These are phyloP conservation scores for Nicotiana sylvestris DNA, from an alignment of 257 asterid genomes.

Conservation along the genomic window DNA sequence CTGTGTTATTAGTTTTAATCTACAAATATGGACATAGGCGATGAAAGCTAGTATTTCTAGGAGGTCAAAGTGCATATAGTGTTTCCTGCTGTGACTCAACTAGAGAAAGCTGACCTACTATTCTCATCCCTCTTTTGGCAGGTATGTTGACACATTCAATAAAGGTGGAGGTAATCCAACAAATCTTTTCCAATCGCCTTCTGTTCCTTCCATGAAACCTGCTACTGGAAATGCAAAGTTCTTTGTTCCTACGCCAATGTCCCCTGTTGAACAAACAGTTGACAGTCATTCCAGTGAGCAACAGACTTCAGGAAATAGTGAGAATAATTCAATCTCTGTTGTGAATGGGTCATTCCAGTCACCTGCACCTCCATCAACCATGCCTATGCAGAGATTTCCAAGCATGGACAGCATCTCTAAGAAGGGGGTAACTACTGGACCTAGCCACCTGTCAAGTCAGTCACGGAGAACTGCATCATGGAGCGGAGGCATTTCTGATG, in stretches of 20 bases:
- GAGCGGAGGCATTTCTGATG: conserved; percentile 64
- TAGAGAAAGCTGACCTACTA: background rate
- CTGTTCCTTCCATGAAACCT: conserved; percentile 52
- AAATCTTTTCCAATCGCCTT: conserved; percentile 56
- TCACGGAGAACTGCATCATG: conserved; percentile 84
- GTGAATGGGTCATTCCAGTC: conserved; percentile 34
- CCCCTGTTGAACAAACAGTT: conserved; percentile 37
- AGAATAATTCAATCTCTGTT: conserved; percentile 37
- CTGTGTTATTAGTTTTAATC: no score
- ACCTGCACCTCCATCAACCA: conserved; percentile 17
- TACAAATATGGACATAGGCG: background rate
- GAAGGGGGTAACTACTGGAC: conserved; percentile 17
- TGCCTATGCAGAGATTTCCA: conserved; percentile 51
- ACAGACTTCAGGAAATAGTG: conserved; percentile 22
- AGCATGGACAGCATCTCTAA: conserved; percentile 63
- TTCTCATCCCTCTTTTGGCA: conserved; percentile 14
- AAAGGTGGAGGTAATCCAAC: conserved; percentile 64
- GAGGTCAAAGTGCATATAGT: background rate
- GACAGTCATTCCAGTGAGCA: conserved; percentile 24
- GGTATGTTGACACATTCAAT: conserved; percentile 44
- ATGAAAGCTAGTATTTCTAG: background rate
- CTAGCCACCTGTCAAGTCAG: conserved; percentile 29
- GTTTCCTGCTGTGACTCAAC: background rate
- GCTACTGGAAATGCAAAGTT: conserved; percentile 52
- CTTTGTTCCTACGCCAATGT: conserved; percentile 63